Evolutionary conservation across 2,329 filamentous ascomycete species (phyloP).

Genomic region (Fusarium nurragi): DNA sequence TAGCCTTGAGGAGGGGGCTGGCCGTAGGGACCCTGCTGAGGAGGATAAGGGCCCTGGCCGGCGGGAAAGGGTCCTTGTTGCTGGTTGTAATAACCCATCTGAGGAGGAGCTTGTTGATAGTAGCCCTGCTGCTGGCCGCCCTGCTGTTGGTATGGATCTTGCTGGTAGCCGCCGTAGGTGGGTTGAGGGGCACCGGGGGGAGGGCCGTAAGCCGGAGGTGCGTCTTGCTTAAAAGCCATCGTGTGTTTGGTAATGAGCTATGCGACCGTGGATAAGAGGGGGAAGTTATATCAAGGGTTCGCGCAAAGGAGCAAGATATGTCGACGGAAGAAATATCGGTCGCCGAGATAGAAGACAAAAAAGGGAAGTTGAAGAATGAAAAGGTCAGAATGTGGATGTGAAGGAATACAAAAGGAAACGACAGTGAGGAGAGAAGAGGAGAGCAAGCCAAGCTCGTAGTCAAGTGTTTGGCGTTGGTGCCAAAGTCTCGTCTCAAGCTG

Average conservation of each 20-base stretch:
- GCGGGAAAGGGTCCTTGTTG: slow-evolving; percentile 48
- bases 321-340: slow-evolving; percentile 7
- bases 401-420: slow-evolving; percentile 24
- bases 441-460: slow-evolving; percentile 18
- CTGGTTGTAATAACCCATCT: slow-evolving; percentile 47
- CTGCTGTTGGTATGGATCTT: slow-evolving; percentile 46
- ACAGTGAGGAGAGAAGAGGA: slow-evolving; percentile 19
- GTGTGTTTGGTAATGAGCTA: slow-evolving; percentile 7
- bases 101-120: slow-evolving; percentile 45
- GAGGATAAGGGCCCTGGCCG: slow-evolving; percentile 50
- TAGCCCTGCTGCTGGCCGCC: slow-evolving; percentile 40
- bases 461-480: slow-evolving; percentile 28
- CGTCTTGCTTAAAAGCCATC: slow-evolving; percentile 55
- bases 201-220: slow-evolving; percentile 60
- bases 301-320: slow-evolving; percentile 4
- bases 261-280: slow-evolving; percentile 12
- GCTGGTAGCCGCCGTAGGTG: slow-evolving; percentile 56
- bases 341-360: background rate
- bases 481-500: slow-evolving; percentile 32
- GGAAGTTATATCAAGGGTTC: background rate
- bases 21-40: slow-evolving; percentile 51
- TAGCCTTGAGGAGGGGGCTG: slow-evolving; percentile 51
- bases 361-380: background rate
- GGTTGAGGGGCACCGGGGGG: slow-evolving; percentile 53
- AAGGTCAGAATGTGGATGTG: slow-evolving; percentile 14